A percentile compares a stretch with the other conserved stretches of the same genome.
Evolutionary conservation across 768 basidiomycete genomes (phyloP).

Genomic region (Infundibulicybe gibba): DNA sequence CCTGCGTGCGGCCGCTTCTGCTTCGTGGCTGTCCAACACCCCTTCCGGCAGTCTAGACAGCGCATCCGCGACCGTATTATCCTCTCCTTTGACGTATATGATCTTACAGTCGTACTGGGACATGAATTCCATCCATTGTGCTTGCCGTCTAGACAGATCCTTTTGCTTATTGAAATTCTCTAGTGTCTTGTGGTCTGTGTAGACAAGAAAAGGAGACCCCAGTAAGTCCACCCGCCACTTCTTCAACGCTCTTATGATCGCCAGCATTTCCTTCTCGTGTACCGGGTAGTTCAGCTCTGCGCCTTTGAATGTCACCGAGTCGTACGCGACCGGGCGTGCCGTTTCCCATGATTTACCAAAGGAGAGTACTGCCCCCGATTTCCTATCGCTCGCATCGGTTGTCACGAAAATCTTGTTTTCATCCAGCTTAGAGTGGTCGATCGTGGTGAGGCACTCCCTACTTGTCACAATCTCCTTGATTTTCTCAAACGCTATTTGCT

Average conservation of each 20-base stretch:
- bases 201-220: constrained; percentile 19
- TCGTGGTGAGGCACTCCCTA: constrained; percentile 10
- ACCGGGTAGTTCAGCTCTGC: constrained; percentile 8
- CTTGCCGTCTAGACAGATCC: constrained; percentile 23
- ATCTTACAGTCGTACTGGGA: constrained; percentile 28
- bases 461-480: not conserved
- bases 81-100: constrained; percentile 26
- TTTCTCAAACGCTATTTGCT: not conserved
- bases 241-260: constrained; percentile 23
- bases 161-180: constrained; percentile 24
- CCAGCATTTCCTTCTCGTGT: constrained; percentile 31
- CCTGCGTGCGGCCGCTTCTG: no score
- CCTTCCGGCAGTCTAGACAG: no score
- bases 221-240: constrained; percentile 22
- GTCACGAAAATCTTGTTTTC: constrained; percentile 24
- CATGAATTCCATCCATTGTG: constrained; percentile 28
- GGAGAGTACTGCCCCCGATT: constrained; percentile 4
- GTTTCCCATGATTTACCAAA: constrained; percentile 4
- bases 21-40: no score
- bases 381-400: constrained; percentile 18
- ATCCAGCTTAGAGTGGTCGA: constrained; percentile 20
- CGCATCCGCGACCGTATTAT: no score
- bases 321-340: constrained; percentile 5
- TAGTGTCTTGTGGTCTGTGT: constrained; percentile 33
- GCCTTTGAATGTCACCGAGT: constrained; percentile 3